A percentile compares a stretch with the other conserved stretches of the same genome.
Conservation (phyloP, 2,329 filamentous ascomycete genomes). For the Cercospora sojina region DNA sequence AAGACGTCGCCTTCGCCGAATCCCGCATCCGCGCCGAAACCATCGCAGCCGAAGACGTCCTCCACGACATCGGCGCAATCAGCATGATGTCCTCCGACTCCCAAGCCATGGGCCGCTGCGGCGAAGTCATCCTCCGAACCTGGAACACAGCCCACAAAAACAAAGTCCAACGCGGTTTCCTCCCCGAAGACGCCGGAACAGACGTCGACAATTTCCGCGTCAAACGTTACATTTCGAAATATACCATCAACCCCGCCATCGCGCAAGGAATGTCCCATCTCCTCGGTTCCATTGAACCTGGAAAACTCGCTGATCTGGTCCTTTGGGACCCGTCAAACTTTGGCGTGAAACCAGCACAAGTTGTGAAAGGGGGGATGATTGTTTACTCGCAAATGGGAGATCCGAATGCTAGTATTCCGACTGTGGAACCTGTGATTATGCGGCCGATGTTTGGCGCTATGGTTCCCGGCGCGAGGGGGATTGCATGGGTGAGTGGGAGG, state of each 20-base stretch:
- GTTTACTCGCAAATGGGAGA: slow-evolving; percentile 74
- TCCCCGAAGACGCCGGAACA: slow-evolving; percentile 75
- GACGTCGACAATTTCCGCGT: slow-evolving; percentile 87
- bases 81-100: slow-evolving; percentile 97
- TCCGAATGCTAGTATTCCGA: slow-evolving; percentile 68
- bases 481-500: slow-evolving; percentile 79
- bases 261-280: slow-evolving; percentile 87
- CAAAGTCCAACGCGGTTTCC: slow-evolving; percentile 73
- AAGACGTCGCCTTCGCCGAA: slow-evolving; percentile 94
- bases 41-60: slow-evolving; percentile 92
- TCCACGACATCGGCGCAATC: slow-evolving; percentile 92
- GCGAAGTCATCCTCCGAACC: slow-evolving; percentile 86
- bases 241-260: slow-evolving; percentile 90
- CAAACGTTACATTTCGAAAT: slow-evolving; percentile 91
- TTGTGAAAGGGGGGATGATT: slow-evolving; percentile 88
- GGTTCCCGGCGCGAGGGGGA: slow-evolving; percentile 55
- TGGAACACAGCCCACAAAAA: slow-evolving; percentile 99
- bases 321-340: slow-evolving; percentile 85
- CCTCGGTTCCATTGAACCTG: slow-evolving; percentile 82
- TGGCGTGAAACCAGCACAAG: slow-evolving; percentile 76
- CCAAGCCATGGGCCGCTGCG: slow-evolving; percentile 94
- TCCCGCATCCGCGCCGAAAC: slow-evolving; percentile 92
- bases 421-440: slow-evolving; percentile 78
- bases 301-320: slow-evolving; percentile 86
- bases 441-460: slow-evolving; percentile 81